Conservation (phyloP, 805 yeast species). For the Kodamaea kaohsiungensis region DNA sequence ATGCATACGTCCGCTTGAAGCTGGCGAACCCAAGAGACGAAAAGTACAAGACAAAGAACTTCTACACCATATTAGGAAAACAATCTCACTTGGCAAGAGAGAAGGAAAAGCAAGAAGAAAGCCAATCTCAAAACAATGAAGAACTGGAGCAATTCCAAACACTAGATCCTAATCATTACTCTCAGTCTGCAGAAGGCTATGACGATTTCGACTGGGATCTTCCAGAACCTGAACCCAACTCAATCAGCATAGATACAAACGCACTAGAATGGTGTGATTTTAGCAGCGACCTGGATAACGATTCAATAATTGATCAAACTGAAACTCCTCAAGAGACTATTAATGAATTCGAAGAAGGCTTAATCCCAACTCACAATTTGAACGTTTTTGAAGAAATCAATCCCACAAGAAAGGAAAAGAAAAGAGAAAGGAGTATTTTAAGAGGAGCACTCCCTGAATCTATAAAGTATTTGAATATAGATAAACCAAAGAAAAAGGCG, state of each 20-base stretch:
- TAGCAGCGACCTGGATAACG: neutral
- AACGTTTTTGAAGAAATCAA: neutral
- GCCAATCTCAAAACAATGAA: neutral
- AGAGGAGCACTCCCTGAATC: slow-evolving; percentile 43
- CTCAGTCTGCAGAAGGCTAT: neutral
- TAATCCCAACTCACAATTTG: slow-evolving; percentile 5
- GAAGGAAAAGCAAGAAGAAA: slow-evolving; percentile 8
- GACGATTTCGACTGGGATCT: slow-evolving; percentile 1
- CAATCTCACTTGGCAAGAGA: slow-evolving; percentile 11
- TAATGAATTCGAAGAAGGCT: slow-evolving; percentile 10
- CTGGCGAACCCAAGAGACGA: slow-evolving; percentile 39
- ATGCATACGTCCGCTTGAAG: slow-evolving; percentile 32
- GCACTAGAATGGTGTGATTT: slow-evolving; percentile 1
- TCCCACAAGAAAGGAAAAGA: neutral
- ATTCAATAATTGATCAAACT: neutral
- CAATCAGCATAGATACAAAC: neutral
- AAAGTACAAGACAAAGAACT: slow-evolving; percentile 37
- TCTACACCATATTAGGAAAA: slow-evolving; percentile 38
- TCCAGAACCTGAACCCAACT: neutral
- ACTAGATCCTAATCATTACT: neutral
- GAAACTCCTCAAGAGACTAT: neutral
- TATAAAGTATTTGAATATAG: slow-evolving; percentile 32
- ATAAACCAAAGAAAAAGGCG: slow-evolving; percentile 15
- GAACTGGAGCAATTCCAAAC: neutral
- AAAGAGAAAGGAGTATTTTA: slow-evolving; percentile 31